Evolutionary conservation across 2,329 filamentous ascomycete species (phyloP), one percentile per base, ranked within the genome.

Genomic region (Arthrocladium fulminans): DNA sequence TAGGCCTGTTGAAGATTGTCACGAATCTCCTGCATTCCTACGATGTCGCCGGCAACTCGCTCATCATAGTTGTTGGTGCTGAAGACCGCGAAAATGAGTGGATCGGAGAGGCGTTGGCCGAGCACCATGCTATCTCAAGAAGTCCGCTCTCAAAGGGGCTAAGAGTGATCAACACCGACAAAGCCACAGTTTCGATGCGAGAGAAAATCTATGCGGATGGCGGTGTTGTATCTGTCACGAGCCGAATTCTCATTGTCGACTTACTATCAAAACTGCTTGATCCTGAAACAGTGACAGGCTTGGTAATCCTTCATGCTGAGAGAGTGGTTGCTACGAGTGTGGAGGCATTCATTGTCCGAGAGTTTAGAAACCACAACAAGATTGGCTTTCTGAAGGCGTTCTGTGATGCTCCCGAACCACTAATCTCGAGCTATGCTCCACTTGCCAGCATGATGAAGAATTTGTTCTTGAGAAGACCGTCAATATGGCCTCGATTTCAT

Each of bases 21-120:
- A 94, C 88, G n/a, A 98, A 97, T 64, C 78, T 98, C 32, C 79
- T 98, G 23, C 92, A 98, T 67, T 89, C 89, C 17, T 96, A 96
- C 69, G 92, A 98, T 75, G 89, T 88, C 1, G 88, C 88, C 2
- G 92, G 92, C 12, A 94, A 92, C 68, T 97, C 94, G 62, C 73
- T 98, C 47, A 83, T 98, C 42, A 73, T 98, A 38, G 70, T 98
- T 17, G 81, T 97, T 35, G 89, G 88, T 8, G 89, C 92, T 29
- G 86, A 92, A 51, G 88, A 96, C 27, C 81, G 86, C 51, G 92
- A 98, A 63, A 96, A 96, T 78, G 83, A 84, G 48, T 97, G 90
- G 89, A 88, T 98, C 51, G 92, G 92, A 57, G 92, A 97, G 71
- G 87, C 88, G 24, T 73, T 98, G 62, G 92, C 92, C 20, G 92